Evolutionary conservation across 257 asterid species (phyloP), one percentile per base, ranked within the genome.

Genomic region (Paraleonurus japonicus): DNA sequence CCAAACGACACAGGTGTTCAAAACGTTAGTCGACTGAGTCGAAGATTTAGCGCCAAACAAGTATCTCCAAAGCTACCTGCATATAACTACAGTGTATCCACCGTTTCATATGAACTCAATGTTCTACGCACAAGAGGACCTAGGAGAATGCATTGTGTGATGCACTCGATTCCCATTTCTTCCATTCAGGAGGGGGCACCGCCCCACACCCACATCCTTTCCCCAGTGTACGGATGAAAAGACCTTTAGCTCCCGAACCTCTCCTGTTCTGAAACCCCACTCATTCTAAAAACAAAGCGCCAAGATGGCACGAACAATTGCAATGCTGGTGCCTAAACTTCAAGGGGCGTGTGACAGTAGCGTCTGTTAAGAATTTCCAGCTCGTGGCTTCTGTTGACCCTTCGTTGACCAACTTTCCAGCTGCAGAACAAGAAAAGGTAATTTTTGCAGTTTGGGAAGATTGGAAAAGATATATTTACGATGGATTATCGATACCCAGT

Each of bases 251-350:
- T 73, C 82, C 32, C 83, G 1, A 54, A 26, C 72, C 75, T 60
- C 65, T 68, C 86, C 7, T 30, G 45, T 32, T 19, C 58, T 9
- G 70, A 57, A 20, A 90, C 78, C 70, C 74, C 92, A 0, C 96
- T 92, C 27, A 79, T 86, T 41, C 96, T 4, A 87, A 85, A 51
- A 92, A 92, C 84, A 92, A 92, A 79, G 76, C 92, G 59, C 98
- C 98, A 8, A 81, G 98, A 70, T 92, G 98, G 98, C 98, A 92
- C 65, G 98, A 92, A 60, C 97, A 90, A 73, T 74, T 92, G 74
- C 98, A 88, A 61, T 92, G 97, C 84, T 92, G 97, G 98, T 92
- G 98, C 85, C 65, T 92, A 15, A 92, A 90, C 77, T 92, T 92
- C 79, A 92, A 82, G 81, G 98, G 98, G 45, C 89, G 98, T n/a